Conservation (phyloP, 345 rosid species). For the Lepidium africanum region DNA sequence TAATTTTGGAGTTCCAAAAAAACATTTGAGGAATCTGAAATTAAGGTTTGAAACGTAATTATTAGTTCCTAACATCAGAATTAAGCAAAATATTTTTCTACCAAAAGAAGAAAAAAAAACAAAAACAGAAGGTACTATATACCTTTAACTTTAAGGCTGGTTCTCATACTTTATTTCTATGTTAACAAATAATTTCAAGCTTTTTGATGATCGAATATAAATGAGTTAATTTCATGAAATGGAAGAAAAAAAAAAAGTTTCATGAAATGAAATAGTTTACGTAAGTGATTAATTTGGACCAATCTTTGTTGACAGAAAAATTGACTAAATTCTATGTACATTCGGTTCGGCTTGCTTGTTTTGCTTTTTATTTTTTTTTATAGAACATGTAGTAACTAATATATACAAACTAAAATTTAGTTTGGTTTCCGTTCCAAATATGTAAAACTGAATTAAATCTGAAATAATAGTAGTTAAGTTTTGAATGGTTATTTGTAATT, state of each 20-base stretch:
- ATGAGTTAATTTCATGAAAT: not conserved
- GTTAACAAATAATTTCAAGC: conserved; percentile 8
- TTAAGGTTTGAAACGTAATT: not conserved
- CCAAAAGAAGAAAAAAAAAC: not conserved
- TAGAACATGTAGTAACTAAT: too few relatives aligned
- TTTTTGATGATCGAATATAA: conserved; percentile 14
- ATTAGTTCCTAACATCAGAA: not conserved
- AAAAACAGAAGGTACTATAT: conserved; percentile 9
- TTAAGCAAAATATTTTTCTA: not conserved
- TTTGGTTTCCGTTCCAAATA: too few relatives aligned
- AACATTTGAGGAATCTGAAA: not conserved
- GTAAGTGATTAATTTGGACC: not conserved
- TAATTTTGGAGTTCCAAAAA: not conserved
- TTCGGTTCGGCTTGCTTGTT: too few relatives aligned
- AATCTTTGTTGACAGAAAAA: not conserved
- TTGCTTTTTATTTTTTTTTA: too few relatives aligned
- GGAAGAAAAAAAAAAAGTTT: not conserved
- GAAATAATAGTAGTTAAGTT: too few relatives aligned
- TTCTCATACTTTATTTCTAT: not conserved
- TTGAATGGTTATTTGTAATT: too few relatives aligned
- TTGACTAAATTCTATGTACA: not conserved
- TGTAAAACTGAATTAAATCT: too few relatives aligned
- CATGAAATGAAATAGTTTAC: not conserved
- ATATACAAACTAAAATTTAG: too few relatives aligned
- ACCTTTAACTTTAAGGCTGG: conserved; percentile 31